Evolutionary conservation across 2,329 filamentous ascomycete genomes (phyloP).

Genomic region (Lachnellula suecica): DNA sequence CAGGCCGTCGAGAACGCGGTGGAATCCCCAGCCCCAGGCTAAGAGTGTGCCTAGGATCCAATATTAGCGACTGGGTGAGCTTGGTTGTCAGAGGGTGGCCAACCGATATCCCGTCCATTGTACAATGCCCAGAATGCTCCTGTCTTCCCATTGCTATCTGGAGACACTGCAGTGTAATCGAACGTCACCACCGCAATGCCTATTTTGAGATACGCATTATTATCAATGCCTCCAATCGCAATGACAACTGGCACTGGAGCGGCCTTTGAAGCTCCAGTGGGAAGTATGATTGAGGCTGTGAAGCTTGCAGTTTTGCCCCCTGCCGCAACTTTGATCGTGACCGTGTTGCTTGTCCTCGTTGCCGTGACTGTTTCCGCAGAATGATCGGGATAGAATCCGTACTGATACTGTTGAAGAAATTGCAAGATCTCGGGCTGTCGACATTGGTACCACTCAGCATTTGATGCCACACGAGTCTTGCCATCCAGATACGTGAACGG

Average conservation of each 20-base stretch:
- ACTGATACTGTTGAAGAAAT: constrained; percentile 51
- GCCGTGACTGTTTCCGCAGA: constrained; percentile 45
- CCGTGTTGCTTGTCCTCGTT: constrained; percentile 43
- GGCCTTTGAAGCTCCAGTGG: constrained; percentile 32
- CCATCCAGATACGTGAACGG: constrained; percentile 34
- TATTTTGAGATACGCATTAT: constrained; percentile 44
- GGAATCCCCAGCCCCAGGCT: constrained; percentile 40
- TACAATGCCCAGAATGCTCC: constrained; percentile 51
- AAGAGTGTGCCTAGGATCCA: constrained; percentile 35
- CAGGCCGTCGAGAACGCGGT: constrained; percentile 36
- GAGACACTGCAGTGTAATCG: constrained; percentile 46
- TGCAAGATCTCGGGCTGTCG: constrained; percentile 49
- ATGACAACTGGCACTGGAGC: constrained; percentile 46
- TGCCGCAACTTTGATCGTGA: constrained; percentile 42
- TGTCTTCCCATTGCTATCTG: constrained; percentile 48
- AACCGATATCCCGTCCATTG: constrained; percentile 48
- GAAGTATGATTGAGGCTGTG: constrained; percentile 42
- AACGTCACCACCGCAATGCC: constrained; percentile 50
- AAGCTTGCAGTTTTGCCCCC: constrained; percentile 45
- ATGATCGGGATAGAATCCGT: constrained; percentile 50
- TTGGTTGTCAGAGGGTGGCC: no score
- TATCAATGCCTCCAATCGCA: constrained; percentile 49
- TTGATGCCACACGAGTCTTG: constrained; percentile 41
- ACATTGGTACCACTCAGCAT: constrained; percentile 48
- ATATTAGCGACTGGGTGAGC: not conserved